Evolutionary conservation across 306 rosid species (phyloP).

Genomic region (Cicer judaicum): DNA sequence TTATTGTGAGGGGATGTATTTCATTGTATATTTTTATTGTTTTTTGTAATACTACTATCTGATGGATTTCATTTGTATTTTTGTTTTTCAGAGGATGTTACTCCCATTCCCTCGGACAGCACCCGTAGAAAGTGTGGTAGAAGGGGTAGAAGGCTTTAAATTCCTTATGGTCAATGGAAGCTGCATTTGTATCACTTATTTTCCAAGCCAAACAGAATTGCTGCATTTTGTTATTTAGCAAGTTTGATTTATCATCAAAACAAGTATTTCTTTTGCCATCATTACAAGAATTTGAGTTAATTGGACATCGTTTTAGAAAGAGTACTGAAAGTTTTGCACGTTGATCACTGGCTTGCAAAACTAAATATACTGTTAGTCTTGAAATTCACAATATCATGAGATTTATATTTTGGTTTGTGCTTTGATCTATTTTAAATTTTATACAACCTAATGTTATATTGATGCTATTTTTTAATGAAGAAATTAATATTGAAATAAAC

Average conservation of each 20-base stretch:
- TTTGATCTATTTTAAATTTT: no score
- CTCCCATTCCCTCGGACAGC: conserved; percentile 91
- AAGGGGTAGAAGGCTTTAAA: conserved; percentile 83
- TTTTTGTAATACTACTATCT: not conserved
- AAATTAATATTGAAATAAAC: no score
- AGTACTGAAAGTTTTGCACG: not conserved
- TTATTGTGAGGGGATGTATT: not conserved
- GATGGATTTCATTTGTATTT: not conserved
- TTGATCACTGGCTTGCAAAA: not conserved
- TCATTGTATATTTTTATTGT: not conserved
- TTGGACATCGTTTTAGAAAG: conserved; percentile 17
- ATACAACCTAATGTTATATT: no score
- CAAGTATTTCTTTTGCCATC: conserved; percentile 37
- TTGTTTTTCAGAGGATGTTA: conserved; percentile 79
- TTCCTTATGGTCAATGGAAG: conserved; percentile 26
- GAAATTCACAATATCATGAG: no score
- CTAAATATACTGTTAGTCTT: no score
- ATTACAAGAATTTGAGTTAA: conserved; percentile 23
- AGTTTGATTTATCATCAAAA: conserved; percentile 40
- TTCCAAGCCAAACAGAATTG: conserved; percentile 35
- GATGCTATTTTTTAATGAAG: no score
- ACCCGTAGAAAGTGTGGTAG: conserved; percentile 96
- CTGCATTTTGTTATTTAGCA: conserved; percentile 42
- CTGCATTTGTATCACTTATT: conserved; percentile 20
- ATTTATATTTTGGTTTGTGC: no score